Percentiles rank a stretch among this genome's conserved stretches.
Conservation (phyloP, 2,329 filamentous ascomycete species). For the Monosporascus ibericus region DNA sequence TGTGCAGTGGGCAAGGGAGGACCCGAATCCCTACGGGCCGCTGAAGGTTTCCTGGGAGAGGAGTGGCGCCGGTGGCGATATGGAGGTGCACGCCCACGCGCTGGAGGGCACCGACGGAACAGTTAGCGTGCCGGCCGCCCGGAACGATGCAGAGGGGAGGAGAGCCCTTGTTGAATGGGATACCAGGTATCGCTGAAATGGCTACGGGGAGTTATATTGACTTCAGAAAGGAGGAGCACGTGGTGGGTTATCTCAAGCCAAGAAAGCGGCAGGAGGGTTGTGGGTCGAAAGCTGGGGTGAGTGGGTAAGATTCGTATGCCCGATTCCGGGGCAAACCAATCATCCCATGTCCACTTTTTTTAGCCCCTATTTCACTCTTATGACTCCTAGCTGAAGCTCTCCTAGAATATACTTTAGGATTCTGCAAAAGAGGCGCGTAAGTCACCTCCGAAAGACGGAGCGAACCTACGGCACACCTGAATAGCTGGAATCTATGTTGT, state of each 20-base stretch:
- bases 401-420: no score
- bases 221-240: slow-evolving; percentile 1
- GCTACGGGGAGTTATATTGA: background rate
- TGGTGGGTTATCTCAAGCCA: background rate
- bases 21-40: slow-evolving; percentile 32
- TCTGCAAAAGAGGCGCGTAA: no score
- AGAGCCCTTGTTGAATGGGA: slow-evolving; percentile 2
- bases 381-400: no score
- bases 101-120: slow-evolving; percentile 25
- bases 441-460: no score
- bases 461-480: no score
- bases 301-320: no score
- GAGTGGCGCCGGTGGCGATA: slow-evolving; percentile 3
- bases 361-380: no score
- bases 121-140: slow-evolving; percentile 15
- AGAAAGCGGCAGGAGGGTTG: no score
- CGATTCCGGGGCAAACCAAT: no score
- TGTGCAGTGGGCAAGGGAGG: slow-evolving; percentile 18
- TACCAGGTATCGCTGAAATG: background rate
- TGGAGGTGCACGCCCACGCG: slow-evolving; percentile 25
- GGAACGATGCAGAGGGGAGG: background rate
- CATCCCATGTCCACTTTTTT: no score
- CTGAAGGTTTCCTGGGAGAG: slow-evolving; percentile 34
- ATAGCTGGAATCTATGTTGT: no score
- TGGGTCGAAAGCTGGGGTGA: no score